Percentiles rank a stretch among this genome's conserved stretches.
phyloP scores from a whole-genome alignment of 768 basidiomycete genomes.

The Pulveroboletus sp. region DNA sequence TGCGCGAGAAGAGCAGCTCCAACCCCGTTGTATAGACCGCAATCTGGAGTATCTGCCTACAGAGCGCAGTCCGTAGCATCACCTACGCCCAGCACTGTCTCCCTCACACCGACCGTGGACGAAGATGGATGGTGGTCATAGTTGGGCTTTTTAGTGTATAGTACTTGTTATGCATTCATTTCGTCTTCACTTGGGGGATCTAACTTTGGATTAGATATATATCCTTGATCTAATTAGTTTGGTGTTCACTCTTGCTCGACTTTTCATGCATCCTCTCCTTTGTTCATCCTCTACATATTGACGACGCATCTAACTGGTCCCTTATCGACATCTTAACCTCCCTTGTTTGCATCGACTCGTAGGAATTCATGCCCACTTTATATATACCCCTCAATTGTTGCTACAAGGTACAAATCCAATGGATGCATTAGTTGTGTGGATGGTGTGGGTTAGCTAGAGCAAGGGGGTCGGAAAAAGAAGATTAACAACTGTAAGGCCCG shows the following conservation, averaged over 20 bases:
- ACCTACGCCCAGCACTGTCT: slow-evolving; percentile 74
- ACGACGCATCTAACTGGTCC: neutral
- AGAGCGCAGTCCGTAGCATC: slow-evolving; percentile 46
- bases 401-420: slow-evolving; percentile 36
- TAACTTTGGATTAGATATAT: slow-evolving; percentile 13
- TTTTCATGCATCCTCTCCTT: neutral
- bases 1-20: slow-evolving; percentile 17
- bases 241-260: neutral
- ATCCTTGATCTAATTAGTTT: slow-evolving; percentile 24
- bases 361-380: slow-evolving; percentile 23
- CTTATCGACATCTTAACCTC: neutral
- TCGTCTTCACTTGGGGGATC: slow-evolving; percentile 7
- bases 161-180: slow-evolving; percentile 1
- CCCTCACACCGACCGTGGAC: slow-evolving; percentile 61
- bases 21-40: slow-evolving; percentile 30
- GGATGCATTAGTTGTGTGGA: slow-evolving; percentile 33
- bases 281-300: neutral
- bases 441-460: slow-evolving; percentile 18
- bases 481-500: slow-evolving; percentile 3
- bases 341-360: slow-evolving; percentile 10
- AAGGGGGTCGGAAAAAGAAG: neutral
- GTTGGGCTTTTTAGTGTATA: slow-evolving; percentile 1
- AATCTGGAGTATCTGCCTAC: slow-evolving; percentile 45
- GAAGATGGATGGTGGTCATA: slow-evolving; percentile 79
- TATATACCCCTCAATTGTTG: slow-evolving; percentile 37